Conservation (phyloP, 495 filamentous ascomycete genomes). For the Lineolata rhizophorae region DNA sequence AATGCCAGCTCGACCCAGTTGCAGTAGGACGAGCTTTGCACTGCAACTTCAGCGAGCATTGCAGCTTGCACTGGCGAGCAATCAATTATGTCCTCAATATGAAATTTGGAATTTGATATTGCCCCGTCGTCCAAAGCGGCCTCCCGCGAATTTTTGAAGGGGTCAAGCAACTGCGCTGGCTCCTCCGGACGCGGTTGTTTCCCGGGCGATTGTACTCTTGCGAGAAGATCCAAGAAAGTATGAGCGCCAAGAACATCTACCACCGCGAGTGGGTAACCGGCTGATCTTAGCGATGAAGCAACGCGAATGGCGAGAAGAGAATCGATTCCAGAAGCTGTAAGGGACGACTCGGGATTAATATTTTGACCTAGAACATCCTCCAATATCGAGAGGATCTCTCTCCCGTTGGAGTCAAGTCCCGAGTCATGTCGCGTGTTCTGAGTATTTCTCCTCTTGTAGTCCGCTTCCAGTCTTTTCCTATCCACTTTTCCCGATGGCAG, state of each 20-base stretch:
- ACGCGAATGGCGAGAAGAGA: conserved; percentile 50
- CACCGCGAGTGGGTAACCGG: conserved; percentile 28
- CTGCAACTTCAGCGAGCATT: conserved; percentile 52
- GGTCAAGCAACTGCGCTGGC: no score
- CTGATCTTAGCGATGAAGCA: conserved; percentile 30
- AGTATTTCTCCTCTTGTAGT: conserved; percentile 24
- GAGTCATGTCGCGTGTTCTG: no score
- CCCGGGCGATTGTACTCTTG: no score
- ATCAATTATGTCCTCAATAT: conserved; percentile 30
- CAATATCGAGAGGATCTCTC: no score
- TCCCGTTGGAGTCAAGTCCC: no score
- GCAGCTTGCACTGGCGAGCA: conserved; percentile 51
- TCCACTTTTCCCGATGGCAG: conserved; percentile 65
- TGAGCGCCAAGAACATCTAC: conserved; percentile 32
- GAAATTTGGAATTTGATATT: no score
- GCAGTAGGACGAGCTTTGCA: conserved; percentile 35
- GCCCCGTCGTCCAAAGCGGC: no score
- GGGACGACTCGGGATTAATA: conserved; percentile 18
- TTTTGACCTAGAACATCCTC: conserved; percentile 22
- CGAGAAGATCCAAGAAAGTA: conserved; percentile 19
- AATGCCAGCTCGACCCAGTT: conserved; percentile 49
- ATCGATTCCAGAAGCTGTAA: conserved; percentile 41
- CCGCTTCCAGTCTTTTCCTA: conserved; percentile 33
- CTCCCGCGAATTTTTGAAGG: no score
- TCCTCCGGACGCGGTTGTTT: no score